phyloP scores from a whole-genome alignment of 768 basidiomycete species.

The Naganishia randhawae region DNA sequence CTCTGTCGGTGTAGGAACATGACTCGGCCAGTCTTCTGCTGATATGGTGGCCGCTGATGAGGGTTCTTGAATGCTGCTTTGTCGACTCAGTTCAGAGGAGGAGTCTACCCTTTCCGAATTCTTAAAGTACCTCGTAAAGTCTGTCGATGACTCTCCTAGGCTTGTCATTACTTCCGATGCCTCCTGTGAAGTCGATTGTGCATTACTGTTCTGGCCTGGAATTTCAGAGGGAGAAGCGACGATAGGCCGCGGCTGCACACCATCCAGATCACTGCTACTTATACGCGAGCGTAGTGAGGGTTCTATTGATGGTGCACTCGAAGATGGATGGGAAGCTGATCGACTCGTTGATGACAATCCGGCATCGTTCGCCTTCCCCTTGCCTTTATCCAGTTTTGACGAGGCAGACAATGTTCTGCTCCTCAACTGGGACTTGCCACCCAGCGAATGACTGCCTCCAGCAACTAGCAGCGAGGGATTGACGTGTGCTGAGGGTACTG shows the following conservation, averaged over 20 bases:
- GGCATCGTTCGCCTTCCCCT: slow-evolving; percentile 15
- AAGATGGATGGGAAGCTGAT: background rate
- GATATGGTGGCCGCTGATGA: background rate
- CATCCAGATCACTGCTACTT: background rate
- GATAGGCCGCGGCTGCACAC: background rate
- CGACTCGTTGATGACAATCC: background rate
- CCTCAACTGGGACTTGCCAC: slow-evolving; percentile 20
- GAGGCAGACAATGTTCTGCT: slow-evolving; percentile 25
- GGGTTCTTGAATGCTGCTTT: background rate
- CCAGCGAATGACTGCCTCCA: slow-evolving; percentile 19
- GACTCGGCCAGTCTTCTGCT: slow-evolving; percentile 14
- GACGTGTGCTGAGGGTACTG: slow-evolving; percentile 7
- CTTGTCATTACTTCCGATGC: background rate
- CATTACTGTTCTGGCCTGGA: background rate
- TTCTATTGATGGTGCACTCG: background rate
- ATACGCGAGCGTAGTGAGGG: background rate
- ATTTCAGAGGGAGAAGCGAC: background rate
- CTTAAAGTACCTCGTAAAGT: background rate
- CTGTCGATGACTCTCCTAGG: background rate
- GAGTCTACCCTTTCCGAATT: background rate
- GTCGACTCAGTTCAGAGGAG: background rate
- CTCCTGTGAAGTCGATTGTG: background rate
- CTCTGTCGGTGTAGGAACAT: background rate
- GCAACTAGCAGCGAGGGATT: background rate
- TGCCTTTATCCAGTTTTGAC: slow-evolving; percentile 33